Base-by-base conservation (phyloP, 192 early-diverging fungal genomes). In the Dimargaris xerosporica region DNA sequence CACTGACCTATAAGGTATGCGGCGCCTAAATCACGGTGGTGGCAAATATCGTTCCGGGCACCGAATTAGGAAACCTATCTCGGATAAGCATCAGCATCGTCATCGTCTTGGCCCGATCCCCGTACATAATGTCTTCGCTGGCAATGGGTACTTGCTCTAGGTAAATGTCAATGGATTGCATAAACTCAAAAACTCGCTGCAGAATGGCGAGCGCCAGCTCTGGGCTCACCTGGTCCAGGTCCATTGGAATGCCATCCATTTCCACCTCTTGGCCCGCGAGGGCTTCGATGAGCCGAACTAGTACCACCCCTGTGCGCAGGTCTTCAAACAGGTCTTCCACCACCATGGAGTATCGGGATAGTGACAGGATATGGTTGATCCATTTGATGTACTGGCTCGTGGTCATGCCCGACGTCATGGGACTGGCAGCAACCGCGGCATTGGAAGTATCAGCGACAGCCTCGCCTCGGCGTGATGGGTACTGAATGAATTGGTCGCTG, bases 11-110 rank as follows among this genome's bases (percentile, higher is more conserved):
- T 2, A 50, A 25, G 47, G 23, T 50, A 25, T 21, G 47, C 19
- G 45, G 11, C 5, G 23, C 23, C 23, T 50, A 59, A 34, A 59
- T 25, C 16, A 59, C 56, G 5, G 23, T 59, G 13, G 30, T 41
- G n/a, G 17, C 44, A 29, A 62, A 50, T 39, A 62, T 62, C 12
- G 61, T 50, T 9, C 30, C 17, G 21, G 61, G 61, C 10, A 62
- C 47, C 45, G 61, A 62, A 19, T 46, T 62, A 44, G 61, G 61
- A 44, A 62, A 62, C 28, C 61, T 17, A 34, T 62, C 46, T 3
- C 61, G 23, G 30, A 62, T 46, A 15, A 31, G 16, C 21, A 44
- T 50, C 44, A 62, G 21, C 44, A 62, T 12, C 21, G 44, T 9
- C 29, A 62, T 15, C 25, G 30, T 62, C 45, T 62, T 45, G 11